These are phyloP conservation scores for Aspergillus neoniger DNA, from an alignment of 2,329 filamentous ascomycete genomes.

Conservation along the genomic window DNA sequence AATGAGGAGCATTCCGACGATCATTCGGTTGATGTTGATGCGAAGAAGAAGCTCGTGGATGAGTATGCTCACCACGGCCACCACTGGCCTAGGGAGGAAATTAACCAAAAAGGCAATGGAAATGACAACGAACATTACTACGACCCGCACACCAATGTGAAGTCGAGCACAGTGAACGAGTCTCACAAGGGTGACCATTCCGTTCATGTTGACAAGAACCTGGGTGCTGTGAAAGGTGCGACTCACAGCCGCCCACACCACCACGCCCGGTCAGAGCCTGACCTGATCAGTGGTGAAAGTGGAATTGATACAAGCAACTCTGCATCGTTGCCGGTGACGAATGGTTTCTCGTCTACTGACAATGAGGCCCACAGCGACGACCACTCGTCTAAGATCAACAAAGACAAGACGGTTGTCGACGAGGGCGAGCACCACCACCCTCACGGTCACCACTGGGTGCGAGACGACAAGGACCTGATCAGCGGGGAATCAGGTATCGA, in stretches of 20 bases:
- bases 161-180: neutral
- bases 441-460: neutral
- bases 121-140: neutral
- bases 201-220: conserved; percentile 3
- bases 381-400: conserved; percentile 26
- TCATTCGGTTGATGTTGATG: neutral
- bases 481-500: conserved; percentile 22
- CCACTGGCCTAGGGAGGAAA: neutral
- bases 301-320: conserved; percentile 21
- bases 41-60: neutral
- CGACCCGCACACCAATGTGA: neutral
- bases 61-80: neutral
- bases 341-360: neutral
- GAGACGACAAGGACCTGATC: conserved; percentile 10
- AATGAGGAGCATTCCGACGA: conserved; percentile 6
- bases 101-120: neutral
- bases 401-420: neutral
- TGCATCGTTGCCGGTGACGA: neutral
- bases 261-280: conserved; percentile 17
- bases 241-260: conserved; percentile 2
- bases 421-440: neutral
- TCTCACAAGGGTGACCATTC: conserved; percentile 5
- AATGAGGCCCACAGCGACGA: conserved; percentile 8
- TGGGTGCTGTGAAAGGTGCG: neutral
- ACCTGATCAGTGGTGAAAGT: conserved; percentile 15